Evolutionary conservation across 257 asterid species (phyloP).

Genomic region (Solanum chilense): DNA sequence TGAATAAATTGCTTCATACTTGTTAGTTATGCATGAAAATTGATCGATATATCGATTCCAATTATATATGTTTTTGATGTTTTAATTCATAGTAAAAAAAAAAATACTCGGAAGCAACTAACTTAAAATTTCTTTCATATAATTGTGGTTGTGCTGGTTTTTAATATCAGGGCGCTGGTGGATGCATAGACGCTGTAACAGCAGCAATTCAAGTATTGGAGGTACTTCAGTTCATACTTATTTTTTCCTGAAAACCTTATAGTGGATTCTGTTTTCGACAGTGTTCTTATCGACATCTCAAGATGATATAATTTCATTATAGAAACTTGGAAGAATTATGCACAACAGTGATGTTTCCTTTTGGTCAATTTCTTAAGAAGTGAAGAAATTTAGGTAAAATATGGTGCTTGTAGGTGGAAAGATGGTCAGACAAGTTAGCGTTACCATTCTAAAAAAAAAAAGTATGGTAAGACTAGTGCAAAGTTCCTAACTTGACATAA

Average conservation of each 20-base stretch:
- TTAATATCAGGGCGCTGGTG: conserved; percentile 44
- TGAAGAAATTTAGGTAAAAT: not conserved
- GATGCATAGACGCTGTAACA: conserved; percentile 74
- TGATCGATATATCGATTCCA: not conserved
- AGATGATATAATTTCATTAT: not conserved
- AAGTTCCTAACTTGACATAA: not conserved
- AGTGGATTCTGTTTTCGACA: not conserved
- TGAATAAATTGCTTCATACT: not conserved
- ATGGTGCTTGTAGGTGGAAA: not conserved
- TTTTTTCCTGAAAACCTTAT: not conserved
- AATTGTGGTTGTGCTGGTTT: not conserved
- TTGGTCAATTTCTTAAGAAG: not conserved
- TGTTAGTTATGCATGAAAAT: not conserved
- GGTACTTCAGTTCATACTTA: conserved; percentile 20
- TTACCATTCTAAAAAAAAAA: not conserved
- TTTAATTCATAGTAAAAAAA: not conserved
- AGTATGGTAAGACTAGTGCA: not conserved
- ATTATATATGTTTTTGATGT: not conserved
- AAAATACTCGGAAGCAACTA: not conserved
- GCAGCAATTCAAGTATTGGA: conserved; percentile 86
- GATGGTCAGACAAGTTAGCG: not conserved
- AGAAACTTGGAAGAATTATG: not conserved
- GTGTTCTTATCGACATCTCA: not conserved
- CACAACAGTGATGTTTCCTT: not conserved
- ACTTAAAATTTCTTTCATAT: not conserved